Evolutionary conservation across 257 asterid species (phyloP).

Genomic region (Fraxinus excelsior): DNA sequence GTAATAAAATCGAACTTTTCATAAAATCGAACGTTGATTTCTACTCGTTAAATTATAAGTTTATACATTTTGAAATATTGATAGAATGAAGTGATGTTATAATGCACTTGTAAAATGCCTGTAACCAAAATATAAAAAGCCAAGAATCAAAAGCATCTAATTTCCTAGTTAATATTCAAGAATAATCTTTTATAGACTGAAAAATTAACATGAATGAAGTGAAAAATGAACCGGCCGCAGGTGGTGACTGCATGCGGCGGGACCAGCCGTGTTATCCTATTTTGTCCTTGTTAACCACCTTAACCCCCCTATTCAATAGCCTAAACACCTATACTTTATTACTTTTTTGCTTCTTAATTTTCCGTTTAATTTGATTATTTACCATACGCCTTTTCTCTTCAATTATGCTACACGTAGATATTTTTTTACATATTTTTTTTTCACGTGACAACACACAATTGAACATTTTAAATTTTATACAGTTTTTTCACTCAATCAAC

Average conservation of each 20-base stretch:
- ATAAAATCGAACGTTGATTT: too few species aligned
- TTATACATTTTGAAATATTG: too few species aligned
- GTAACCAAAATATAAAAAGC: neutral
- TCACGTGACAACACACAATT: too few species aligned
- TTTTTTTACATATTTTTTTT: too few species aligned
- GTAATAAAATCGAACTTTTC: neutral
- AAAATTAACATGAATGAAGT: neutral
- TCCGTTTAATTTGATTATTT: neutral
- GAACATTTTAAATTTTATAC: too few species aligned
- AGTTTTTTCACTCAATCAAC: too few species aligned
- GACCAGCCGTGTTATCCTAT: constrained; percentile 8
- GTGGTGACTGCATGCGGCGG: constrained; percentile 18
- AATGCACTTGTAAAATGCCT: neutral
- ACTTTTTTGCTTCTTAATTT: neutral
- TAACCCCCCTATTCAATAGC: constrained; percentile 26
- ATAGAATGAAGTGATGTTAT: neutral
- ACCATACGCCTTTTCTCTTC: neutral
- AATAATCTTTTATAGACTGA: neutral
- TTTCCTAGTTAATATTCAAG: neutral
- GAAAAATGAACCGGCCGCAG: neutral
- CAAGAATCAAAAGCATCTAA: neutral
- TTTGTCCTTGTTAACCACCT: constrained; percentile 22
- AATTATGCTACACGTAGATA: too few species aligned
- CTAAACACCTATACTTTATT: constrained; percentile 27
- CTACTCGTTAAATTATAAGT: too few species aligned